Evolutionary conservation across 2,329 filamentous ascomycete genomes (phyloP), one percentile per base, ranked within the genome.

Genomic region (Aspergillus japonicus): DNA sequence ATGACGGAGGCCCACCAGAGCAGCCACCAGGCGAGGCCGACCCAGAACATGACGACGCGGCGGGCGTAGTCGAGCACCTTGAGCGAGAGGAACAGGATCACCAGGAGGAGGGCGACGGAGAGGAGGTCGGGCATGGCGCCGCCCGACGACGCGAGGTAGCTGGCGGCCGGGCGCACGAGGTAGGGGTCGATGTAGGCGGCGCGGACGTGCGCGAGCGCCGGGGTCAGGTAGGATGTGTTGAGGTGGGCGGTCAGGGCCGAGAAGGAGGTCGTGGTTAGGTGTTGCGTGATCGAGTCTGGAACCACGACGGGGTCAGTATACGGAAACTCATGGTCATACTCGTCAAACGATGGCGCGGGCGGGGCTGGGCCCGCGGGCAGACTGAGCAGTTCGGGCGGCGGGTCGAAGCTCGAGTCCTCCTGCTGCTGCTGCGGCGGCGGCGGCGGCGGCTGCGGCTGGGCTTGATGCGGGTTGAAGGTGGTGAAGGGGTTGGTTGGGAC

Each of bases 31-130:
- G 82, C 81, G 57, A 96, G 71, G n/a, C 84, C 80, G 55, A 92
- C 85, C 86, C 91, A 92, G 79, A 88, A 96, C 70, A 92, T 79
- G 59, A 96, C 81, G 21, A 91, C 78, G 61, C 91, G 85, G 62
- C 87, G 86, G 19, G 92, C 79, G 78, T 89, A 89, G 72, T 88
- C 83, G 64, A 88, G 77, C 47, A 95, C 80, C 64, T 85, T 84
- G 60, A 88, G 76, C 12, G 81, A 82, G 58, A 93, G 73, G 71
- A 92, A 80, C 54, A 94, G 75, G 57, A 87, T 77, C 31, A 87
- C 66, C 49, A 88, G 76, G 4, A 90, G 78, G 8, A 87, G 59
- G 7, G 77, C 54, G 21, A 78, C 63, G 12, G 75, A 73, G 49
- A 72, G 48, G 31, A 80, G 64, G 56, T 78, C 73, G 0, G 75